Evolutionary conservation across 106 monocot genomes (phyloP).

Genomic region (Dioscorea dumetorum): DNA sequence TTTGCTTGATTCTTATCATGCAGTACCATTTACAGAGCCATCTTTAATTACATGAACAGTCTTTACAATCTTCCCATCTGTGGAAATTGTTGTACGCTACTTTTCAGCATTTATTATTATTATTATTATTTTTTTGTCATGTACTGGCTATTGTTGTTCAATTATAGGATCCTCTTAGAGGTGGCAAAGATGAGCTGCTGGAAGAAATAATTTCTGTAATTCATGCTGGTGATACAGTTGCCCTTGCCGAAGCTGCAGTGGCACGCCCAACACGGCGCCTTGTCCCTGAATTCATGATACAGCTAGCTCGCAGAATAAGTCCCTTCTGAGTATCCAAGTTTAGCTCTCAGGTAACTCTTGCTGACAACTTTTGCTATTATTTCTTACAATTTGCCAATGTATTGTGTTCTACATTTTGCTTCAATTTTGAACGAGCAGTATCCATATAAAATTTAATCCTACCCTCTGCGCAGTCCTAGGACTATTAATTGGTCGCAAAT

Average conservation of each 20-base stretch:
- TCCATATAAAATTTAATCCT: too few species aligned
- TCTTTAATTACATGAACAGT: too few species aligned
- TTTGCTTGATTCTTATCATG: too few species aligned
- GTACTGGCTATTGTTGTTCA: not conserved
- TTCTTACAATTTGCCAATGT: too few species aligned
- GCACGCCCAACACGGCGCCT: constrained; percentile 43
- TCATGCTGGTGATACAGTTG: constrained; percentile 29
- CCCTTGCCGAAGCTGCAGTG: constrained; percentile 19
- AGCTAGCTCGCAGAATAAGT: constrained; percentile 53
- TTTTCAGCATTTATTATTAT: not conserved
- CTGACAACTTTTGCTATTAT: too few species aligned
- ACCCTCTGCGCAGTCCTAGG: too few species aligned
- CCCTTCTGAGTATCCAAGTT: constrained; percentile 35
- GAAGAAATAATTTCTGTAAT: constrained; percentile 42
- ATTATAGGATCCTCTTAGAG: constrained; percentile 71
- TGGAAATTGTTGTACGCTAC: not conserved
- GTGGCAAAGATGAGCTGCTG: constrained; percentile 59
- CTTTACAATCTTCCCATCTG: not conserved
- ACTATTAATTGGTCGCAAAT: too few species aligned
- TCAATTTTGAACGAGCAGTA: too few species aligned
- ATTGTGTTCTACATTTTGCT: too few species aligned
- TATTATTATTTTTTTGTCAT: not conserved
- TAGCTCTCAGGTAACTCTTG: constrained; percentile 3
- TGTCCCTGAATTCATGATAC: constrained; percentile 63
- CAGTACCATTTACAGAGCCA: too few species aligned